Conservation (phyloP, 2,329 filamentous ascomycete genomes). For the Trichoderma brevicompactum region DNA sequence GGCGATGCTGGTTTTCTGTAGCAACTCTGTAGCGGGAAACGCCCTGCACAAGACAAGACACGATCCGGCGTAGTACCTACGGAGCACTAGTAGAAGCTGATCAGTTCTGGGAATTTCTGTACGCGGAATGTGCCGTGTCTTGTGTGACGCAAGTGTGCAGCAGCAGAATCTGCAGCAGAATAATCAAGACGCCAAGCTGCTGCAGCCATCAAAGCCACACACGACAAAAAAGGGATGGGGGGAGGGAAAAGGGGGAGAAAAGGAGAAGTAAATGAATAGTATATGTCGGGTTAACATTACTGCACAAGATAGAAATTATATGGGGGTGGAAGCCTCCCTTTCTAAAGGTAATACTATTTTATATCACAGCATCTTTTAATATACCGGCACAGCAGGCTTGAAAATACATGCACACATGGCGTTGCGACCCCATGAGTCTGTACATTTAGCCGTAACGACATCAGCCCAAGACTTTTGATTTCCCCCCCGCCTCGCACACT, state of each 20-base stretch:
- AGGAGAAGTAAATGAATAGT: background rate
- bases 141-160: background rate
- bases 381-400: no score
- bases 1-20: no score
- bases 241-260: background rate
- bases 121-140: background rate
- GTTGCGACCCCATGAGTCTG: background rate
- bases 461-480: background rate
- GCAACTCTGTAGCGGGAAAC: no score
- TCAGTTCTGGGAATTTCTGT: background rate
- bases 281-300: no score
- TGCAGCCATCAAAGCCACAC: constrained; percentile 8
- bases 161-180: constrained; percentile 9
- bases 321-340: background rate
- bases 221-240: background rate
- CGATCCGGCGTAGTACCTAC: no score
- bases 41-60: no score
- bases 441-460: background rate
- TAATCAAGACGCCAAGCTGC: background rate
- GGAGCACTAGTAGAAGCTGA: no score
- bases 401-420: no score
- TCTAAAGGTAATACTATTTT: no score
- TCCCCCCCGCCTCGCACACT: background rate
- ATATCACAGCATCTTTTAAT: no score
- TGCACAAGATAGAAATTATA: background rate